Evolutionary conservation across 495 filamentous ascomycete species (phyloP).

Genomic region (Podospora tetraspora): DNA sequence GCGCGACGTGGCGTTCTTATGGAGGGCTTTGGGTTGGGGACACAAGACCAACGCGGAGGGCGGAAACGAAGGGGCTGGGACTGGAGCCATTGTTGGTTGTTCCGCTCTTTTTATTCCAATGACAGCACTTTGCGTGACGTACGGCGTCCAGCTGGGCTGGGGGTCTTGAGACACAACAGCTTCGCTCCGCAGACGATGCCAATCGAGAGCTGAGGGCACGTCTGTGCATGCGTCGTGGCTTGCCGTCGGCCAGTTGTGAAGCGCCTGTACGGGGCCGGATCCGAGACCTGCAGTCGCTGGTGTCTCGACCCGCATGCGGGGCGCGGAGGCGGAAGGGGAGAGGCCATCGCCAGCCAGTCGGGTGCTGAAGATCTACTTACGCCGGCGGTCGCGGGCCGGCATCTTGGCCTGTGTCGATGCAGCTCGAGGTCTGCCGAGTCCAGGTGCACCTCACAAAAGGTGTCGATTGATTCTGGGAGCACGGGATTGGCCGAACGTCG

Average conservation of each 20-base stretch:
- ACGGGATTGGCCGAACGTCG: background rate
- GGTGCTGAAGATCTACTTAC: background rate
- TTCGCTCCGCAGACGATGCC: background rate
- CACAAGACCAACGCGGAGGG: background rate
- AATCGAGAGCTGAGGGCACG: background rate
- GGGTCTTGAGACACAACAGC: conserved; percentile 1
- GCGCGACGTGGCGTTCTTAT: background rate
- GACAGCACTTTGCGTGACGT: conserved; percentile 1
- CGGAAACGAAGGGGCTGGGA: conserved; percentile 1
- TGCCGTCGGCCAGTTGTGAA: background rate
- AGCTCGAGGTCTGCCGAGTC: too few species aligned
- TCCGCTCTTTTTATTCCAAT: conserved; percentile 4
- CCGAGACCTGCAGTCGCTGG: background rate
- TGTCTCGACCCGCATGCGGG: background rate
- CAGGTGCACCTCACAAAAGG: background rate
- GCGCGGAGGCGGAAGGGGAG: background rate
- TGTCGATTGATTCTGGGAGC: background rate
- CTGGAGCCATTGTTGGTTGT: background rate
- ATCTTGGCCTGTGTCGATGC: background rate
- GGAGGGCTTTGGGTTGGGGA: background rate
- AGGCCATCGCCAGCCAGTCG: conserved; percentile 5
- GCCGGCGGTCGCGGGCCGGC: conserved; percentile 1
- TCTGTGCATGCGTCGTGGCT: conserved; percentile 7
- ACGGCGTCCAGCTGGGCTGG: background rate
- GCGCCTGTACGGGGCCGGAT: background rate